Conservation (phyloP, 2,329 filamentous ascomycete genomes). For the Fusarium napiforme region DNA sequence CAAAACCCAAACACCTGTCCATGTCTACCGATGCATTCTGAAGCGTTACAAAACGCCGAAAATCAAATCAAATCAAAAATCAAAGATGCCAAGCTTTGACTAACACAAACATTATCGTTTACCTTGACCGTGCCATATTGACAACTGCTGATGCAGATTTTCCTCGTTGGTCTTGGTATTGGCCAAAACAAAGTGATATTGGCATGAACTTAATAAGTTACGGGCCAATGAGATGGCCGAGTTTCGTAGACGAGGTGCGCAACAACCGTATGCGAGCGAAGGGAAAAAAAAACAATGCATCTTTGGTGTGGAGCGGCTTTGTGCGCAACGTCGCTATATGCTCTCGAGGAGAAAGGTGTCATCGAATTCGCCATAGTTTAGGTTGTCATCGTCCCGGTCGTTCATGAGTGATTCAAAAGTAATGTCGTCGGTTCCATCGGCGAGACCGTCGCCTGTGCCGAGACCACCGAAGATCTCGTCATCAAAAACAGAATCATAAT, state of each 20-base stretch:
- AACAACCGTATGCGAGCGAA: neutral
- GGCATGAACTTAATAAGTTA: neutral
- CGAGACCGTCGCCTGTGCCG: conserved; percentile 51
- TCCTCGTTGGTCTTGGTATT: neutral
- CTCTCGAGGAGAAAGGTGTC: conserved; percentile 55
- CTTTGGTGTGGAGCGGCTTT: neutral
- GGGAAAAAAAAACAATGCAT: neutral
- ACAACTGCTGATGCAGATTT: neutral
- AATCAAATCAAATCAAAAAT: neutral
- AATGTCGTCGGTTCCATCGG: conserved; percentile 48
- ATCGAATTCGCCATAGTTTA: conserved; percentile 59
- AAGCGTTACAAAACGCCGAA: neutral
- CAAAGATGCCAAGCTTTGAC: neutral
- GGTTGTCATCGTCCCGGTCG: conserved; percentile 49
- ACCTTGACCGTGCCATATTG: neutral
- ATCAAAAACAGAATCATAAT: conserved; percentile 50
- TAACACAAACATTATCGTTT: neutral
- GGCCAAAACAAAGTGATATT: neutral
- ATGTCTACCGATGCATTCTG: conserved; percentile 4
- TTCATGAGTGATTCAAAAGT: conserved; percentile 64
- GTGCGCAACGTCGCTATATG: conserved; percentile 8
- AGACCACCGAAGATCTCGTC: conserved; percentile 56
- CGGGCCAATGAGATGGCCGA: neutral
- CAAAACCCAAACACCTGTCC: conserved; percentile 13
- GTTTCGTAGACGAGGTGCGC: neutral